Conservation (phyloP, 257 asterid genomes). For the Solanum medicagineum region DNA sequence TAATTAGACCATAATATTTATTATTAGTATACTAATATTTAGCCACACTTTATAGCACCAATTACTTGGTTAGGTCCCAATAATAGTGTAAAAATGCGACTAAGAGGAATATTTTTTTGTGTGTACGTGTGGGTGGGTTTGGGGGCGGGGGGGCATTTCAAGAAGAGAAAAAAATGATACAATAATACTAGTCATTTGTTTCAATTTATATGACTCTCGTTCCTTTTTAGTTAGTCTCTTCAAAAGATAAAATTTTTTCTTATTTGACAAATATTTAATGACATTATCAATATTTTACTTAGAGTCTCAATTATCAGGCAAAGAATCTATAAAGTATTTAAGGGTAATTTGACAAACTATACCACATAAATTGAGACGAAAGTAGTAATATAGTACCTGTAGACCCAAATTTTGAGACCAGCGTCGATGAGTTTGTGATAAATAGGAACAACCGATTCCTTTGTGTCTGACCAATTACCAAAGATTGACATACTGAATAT, state of each 20-base stretch:
- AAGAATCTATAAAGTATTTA: too few species aligned
- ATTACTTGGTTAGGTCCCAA: background rate
- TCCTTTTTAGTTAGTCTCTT: background rate
- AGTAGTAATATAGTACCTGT: slow-evolving; percentile 33
- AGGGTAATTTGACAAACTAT: background rate
- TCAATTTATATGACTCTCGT: too few species aligned
- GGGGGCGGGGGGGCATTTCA: background rate
- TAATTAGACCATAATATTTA: background rate
- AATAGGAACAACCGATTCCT: slow-evolving; percentile 63
- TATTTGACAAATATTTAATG: too few species aligned
- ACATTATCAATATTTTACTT: too few species aligned
- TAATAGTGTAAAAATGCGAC: background rate
- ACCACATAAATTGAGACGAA: background rate
- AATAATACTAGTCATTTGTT: too few species aligned
- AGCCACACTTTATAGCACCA: background rate
- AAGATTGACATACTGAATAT: slow-evolving; percentile 66
- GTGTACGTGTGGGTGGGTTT: background rate
- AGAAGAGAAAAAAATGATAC: background rate
- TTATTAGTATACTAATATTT: background rate
- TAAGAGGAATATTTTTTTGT: background rate
- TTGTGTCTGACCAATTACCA: slow-evolving; percentile 37
- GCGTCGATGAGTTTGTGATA: slow-evolving; percentile 70
- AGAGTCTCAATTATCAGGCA: background rate
- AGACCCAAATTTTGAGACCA: slow-evolving; percentile 74
- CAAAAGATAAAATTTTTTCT: too few species aligned